These are phyloP conservation scores for Strigomonas culicis DNA, from an alignment of 208 protist species.

Conservation along the genomic window DNA sequence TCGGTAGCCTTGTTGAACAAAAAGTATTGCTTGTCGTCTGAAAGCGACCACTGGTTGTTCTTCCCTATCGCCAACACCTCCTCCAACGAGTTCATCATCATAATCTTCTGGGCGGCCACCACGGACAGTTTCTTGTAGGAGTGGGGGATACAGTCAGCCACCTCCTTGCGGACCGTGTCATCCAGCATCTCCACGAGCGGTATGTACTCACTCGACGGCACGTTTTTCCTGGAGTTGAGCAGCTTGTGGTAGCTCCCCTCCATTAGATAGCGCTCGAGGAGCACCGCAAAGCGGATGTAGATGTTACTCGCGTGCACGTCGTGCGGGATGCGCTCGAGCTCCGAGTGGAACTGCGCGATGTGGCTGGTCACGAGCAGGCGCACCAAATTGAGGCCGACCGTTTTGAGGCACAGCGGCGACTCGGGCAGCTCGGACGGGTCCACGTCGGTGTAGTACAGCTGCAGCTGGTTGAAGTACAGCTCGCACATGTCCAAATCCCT, in stretches of 20 bases:
- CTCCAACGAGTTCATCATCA: constrained; percentile 76
- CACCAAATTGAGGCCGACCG: constrained; percentile 89
- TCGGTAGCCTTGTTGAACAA: constrained; percentile 79
- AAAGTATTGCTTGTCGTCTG: constrained; percentile 44
- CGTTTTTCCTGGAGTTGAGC: constrained; percentile 76
- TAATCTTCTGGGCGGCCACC: constrained; percentile 69
- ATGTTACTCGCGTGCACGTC: constrained; percentile 36
- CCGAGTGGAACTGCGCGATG: constrained; percentile 92
- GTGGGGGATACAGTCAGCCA: constrained; percentile 84
- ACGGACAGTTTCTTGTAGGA: constrained; percentile 84
- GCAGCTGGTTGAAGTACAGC: constrained; percentile 83
- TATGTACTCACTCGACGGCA: constrained; percentile 88
- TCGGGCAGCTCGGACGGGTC: constrained; percentile 49
- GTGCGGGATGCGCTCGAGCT: constrained; percentile 89
- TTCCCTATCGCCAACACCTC: constrained; percentile 67
- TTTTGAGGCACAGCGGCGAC: constrained; percentile 66
- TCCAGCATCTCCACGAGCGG: constrained; percentile 89
- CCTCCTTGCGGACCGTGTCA: constrained; percentile 85
- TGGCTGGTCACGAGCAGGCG: constrained; percentile 79
- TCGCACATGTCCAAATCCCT: constrained; percentile 84
- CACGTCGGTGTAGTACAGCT: constrained; percentile 89
- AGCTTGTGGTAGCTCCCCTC: constrained; percentile 94
- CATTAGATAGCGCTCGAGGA: constrained; percentile 91
- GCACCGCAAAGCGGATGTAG: constrained; percentile 84
- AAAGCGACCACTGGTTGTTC: constrained; percentile 56